These are phyloP conservation scores for Phanerodontia chrysosporium DNA, from an alignment of 768 basidiomycete species.

Conservation along the genomic window DNA sequence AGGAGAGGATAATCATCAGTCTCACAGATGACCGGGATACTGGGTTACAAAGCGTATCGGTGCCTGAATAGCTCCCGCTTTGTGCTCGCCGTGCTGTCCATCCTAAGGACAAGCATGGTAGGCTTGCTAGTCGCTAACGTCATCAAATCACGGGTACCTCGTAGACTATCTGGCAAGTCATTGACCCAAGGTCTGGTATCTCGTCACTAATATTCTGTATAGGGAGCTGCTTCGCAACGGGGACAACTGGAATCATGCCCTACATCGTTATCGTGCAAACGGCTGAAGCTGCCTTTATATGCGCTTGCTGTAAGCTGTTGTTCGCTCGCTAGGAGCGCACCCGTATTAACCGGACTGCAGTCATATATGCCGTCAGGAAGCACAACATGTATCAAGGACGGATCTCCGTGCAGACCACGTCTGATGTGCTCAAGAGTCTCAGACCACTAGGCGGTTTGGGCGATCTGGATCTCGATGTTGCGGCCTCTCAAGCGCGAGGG, in stretches of 20 bases:
- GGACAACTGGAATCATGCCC: conserved; percentile 32
- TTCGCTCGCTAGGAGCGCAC: too few species aligned
- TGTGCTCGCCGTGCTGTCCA: conserved; percentile 39
- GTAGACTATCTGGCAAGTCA: conserved; percentile 47
- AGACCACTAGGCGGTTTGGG: conserved; percentile 24
- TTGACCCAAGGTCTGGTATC: background rate
- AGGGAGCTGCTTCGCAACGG: conserved; percentile 46
- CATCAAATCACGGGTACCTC: conserved; percentile 32
- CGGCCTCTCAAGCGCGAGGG: conserved; percentile 33
- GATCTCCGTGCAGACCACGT: conserved; percentile 45
- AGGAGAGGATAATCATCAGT: background rate
- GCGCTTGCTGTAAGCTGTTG: conserved; percentile 54
- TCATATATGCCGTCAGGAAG: conserved; percentile 52
- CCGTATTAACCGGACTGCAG: conserved; percentile 30
- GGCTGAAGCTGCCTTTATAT: conserved; percentile 53
- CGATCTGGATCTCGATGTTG: background rate
- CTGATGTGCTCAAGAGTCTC: conserved; percentile 25
- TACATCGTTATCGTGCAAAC: conserved; percentile 44
- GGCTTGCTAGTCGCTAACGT: conserved; percentile 41
- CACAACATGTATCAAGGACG: conserved; percentile 50
- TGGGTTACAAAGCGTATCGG: conserved; percentile 64
- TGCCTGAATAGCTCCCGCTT: conserved; percentile 58
- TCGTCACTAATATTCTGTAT: background rate
- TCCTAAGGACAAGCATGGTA: conserved; percentile 41
- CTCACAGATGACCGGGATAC: conserved; percentile 54